Percentiles rank a stretch among this genome's conserved stretches.
phyloP scores from a whole-genome alignment of 208 protist species.

The Entamoeba moshkovskii region DNA sequence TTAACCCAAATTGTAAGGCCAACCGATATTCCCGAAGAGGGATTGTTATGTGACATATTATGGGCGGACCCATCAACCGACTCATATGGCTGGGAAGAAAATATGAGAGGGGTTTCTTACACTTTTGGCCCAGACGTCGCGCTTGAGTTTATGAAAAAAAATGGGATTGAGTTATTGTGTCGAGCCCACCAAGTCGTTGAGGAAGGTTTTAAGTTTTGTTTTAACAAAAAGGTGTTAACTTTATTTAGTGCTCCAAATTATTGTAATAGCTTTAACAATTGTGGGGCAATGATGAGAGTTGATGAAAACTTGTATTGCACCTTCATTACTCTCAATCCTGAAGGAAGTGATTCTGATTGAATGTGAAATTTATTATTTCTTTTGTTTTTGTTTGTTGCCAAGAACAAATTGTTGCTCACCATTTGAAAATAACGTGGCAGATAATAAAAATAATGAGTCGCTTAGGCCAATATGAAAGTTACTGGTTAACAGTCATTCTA shows the following conservation, averaged over 20 bases:
- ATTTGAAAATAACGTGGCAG: too few species aligned
- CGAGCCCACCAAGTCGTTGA: conserved; percentile 94
- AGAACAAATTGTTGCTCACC: too few species aligned
- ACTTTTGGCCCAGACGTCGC: conserved; percentile 92
- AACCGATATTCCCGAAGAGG: conserved; percentile 89
- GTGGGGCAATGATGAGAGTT: conserved; percentile 87
- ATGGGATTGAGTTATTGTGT: conserved; percentile 95
- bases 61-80: conserved; percentile 91
- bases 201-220: conserved; percentile 97
- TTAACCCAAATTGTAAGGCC: conserved; percentile 81
- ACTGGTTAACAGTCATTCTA: too few species aligned
- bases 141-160: conserved; percentile 82
- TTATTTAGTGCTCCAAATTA: conserved; percentile 99
- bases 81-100: conserved; percentile 81
- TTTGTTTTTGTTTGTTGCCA: not conserved
- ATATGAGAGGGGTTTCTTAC: conserved; percentile 88
- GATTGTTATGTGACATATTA: conserved; percentile 92
- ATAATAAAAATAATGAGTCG: too few species aligned
- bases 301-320: conserved; percentile 84
- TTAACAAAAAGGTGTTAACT: conserved; percentile 85
- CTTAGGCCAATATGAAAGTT: too few species aligned
- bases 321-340: conserved; percentile 45
- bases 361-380: not conserved
- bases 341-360: not conserved
- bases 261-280: conserved; percentile 96